Evolutionary conservation across 1,284 basidiomycete genomes (phyloP), one percentile per base, ranked within the genome.

Genomic region (Puccinia coronata): DNA sequence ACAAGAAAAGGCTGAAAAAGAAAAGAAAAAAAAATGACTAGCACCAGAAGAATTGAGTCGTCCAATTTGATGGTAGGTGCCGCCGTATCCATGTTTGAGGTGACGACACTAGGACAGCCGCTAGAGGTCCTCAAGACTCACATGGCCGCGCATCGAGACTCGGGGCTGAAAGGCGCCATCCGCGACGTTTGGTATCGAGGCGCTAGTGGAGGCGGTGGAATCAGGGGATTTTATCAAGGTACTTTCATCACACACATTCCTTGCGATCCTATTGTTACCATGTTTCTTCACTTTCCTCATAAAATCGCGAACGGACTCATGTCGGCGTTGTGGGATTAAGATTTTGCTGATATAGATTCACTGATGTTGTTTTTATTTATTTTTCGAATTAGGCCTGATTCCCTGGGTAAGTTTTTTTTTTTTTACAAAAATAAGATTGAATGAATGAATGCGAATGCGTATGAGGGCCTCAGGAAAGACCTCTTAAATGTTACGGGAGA

Each of bases 91-190:
- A 47, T 80, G 55, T 80, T 80, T 34, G 78, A 80, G 55, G 70
- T 80, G 2, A 72, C 78, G 25, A 80, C 78, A 31, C 47, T 80
- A 3, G 78, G 78, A 1, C 78, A 80, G 51, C 78, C 78, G 6
- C 28, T 80, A 9, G 78, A 80, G 34, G 78, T 80, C 23, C 69
- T 80, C 43, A 80, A 80, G 67, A 80, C 78, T 34, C 78, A 80
- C n/a, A 71, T 80, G 78, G 78, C 78, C 63, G 78, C 78, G 9
- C 78, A 80, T 70, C 78, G 78, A 23, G 69, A 80, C 55, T 72
- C 51, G 14, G 53, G 69, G 5, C 43, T 80, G 25, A 71, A 31
- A 49, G 53, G 55, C 43, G 51, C 78, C 25, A 61, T 80, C 25
- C 59, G 12, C 28, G 65, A 80, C 51, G 78, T 80, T 20, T 80